Percentiles rank a stretch among this genome's conserved stretches.
These are phyloP conservation scores for Lasiodiplodia sp. DNA, from an alignment of 2,329 filamentous ascomycete genomes.

Conservation along the genomic window DNA sequence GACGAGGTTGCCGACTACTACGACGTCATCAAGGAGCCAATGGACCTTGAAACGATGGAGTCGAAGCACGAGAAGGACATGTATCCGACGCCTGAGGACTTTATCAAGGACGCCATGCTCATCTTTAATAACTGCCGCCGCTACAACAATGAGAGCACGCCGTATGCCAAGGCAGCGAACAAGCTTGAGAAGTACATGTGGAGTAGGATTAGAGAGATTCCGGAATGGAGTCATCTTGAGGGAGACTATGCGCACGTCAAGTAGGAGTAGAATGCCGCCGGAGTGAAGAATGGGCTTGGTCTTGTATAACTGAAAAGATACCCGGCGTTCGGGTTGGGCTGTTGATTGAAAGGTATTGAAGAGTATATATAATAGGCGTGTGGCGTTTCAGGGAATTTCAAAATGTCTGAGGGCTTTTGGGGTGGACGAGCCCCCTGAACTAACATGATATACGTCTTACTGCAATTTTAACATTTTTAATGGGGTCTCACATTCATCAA, in stretches of 20 bases:
- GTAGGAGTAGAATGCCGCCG: not conserved
- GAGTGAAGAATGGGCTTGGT: not conserved
- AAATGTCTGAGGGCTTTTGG: not conserved
- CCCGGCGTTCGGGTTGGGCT: slow-evolving; percentile 17
- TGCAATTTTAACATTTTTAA: not conserved
- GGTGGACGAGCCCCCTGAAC: not conserved
- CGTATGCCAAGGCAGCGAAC: slow-evolving; percentile 93
- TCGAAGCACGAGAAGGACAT: slow-evolving; percentile 91
- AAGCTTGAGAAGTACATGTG: slow-evolving; percentile 96
- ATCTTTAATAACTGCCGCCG: slow-evolving; percentile 94
- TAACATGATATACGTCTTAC: not conserved
- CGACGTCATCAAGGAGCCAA: slow-evolving; percentile 96
- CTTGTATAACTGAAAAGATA: slow-evolving; percentile 9
- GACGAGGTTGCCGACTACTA: slow-evolving; percentile 99
- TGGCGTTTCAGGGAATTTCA: not conserved
- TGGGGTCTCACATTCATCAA: not conserved
- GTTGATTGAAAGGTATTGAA: not conserved
- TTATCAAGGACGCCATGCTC: slow-evolving; percentile 85
- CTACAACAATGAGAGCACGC: slow-evolving; percentile 95
- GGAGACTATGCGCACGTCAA: slow-evolving; percentile 30
- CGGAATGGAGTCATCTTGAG: slow-evolving; percentile 74
- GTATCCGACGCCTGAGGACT: slow-evolving; percentile 91
- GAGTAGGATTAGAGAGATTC: slow-evolving; percentile 87
- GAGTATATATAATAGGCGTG: not conserved
- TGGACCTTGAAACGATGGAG: slow-evolving; percentile 97